Conservation (phyloP, 208 protist genomes). For the Blastocrithidia nonstop region DNA sequence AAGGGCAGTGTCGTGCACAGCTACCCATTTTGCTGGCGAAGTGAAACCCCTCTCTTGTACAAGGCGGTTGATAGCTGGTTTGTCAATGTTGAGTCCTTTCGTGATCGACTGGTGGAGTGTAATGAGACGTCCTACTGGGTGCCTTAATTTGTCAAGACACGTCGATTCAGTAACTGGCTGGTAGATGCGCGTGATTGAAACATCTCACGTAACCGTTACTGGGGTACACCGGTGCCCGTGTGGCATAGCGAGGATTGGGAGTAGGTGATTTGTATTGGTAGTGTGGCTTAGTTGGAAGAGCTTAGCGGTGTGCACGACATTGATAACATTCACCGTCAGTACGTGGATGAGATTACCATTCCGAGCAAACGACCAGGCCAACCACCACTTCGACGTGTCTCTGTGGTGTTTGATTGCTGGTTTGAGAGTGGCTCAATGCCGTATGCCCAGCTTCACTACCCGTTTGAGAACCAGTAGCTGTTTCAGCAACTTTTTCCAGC, state of each 20-base stretch:
- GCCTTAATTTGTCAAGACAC: conserved; percentile 93
- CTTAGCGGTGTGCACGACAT: conserved; percentile 84
- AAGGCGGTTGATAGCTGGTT: conserved; percentile 98
- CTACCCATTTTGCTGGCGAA: conserved; percentile 99
- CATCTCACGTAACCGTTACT: conserved; percentile 96
- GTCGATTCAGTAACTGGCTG: conserved; percentile 99
- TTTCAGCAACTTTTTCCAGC: conserved; percentile 93
- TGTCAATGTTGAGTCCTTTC: conserved; percentile 94
- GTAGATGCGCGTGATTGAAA: conserved; percentile 96
- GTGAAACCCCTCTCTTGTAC: conserved; percentile 97
- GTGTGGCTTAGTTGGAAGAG: conserved; percentile 94
- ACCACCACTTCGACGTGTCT: conserved; percentile 80
- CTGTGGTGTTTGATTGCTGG: conserved; percentile 99
- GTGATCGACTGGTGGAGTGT: conserved; percentile 89
- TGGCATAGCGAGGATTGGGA: conserved; percentile 95
- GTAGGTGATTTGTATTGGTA: conserved; percentile 93
- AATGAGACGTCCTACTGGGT: conserved; percentile 97
- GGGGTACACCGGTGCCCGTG: conserved; percentile 99
- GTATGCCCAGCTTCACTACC: conserved; percentile 99
- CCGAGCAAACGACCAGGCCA: conserved; percentile 86
- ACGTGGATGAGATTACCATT: conserved; percentile 97
- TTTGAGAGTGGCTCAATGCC: conserved; percentile 99
- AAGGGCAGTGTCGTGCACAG: conserved; percentile 88
- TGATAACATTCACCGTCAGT: conserved; percentile 94
- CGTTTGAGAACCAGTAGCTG: conserved; percentile 97